These are phyloP conservation scores for Penicillium odoratum DNA, from an alignment of 495 filamentous ascomycete species.

Conservation along the genomic window DNA sequence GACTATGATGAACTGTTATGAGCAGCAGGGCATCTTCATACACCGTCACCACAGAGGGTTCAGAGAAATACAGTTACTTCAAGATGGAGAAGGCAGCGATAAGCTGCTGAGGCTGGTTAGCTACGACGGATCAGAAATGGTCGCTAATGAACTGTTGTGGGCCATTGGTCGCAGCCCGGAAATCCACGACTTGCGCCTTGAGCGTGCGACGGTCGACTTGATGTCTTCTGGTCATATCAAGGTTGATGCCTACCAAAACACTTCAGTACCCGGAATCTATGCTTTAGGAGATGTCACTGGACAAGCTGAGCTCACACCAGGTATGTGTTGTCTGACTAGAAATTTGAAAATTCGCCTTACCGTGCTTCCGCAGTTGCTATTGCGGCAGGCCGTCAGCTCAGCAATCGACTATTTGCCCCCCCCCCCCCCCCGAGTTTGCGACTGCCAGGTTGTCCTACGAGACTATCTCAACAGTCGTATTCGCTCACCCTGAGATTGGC, in stretches of 20 bases:
- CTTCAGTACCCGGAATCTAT: constrained; percentile 53
- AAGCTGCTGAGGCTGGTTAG: constrained; percentile 50
- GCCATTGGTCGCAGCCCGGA: constrained; percentile 63
- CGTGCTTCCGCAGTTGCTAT: constrained; percentile 51
- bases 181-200: constrained; percentile 55
- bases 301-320: constrained; percentile 58
- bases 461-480: constrained; percentile 61
- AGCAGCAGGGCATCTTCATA: constrained; percentile 72
- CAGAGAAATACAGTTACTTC: constrained; percentile 66
- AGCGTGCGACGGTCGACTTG: constrained; percentile 54
- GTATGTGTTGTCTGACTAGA: constrained; percentile 26
- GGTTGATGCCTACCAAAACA: constrained; percentile 62
- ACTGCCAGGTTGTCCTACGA: constrained; percentile 53
- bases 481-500: constrained; percentile 60
- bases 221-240: constrained; percentile 44
- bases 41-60: constrained; percentile 73
- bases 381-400: constrained; percentile 57
- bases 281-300: constrained; percentile 62
- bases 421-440: constrained; percentile 48
- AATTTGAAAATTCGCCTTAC: constrained; percentile 6
- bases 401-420: constrained; percentile 60
- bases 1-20: constrained; percentile 79
- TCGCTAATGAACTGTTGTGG: constrained; percentile 63
- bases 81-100: constrained; percentile 51
- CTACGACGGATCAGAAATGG: constrained; percentile 50